Conservation (phyloP, 768 basidiomycete genomes). For the Chalciporus piperatus region DNA sequence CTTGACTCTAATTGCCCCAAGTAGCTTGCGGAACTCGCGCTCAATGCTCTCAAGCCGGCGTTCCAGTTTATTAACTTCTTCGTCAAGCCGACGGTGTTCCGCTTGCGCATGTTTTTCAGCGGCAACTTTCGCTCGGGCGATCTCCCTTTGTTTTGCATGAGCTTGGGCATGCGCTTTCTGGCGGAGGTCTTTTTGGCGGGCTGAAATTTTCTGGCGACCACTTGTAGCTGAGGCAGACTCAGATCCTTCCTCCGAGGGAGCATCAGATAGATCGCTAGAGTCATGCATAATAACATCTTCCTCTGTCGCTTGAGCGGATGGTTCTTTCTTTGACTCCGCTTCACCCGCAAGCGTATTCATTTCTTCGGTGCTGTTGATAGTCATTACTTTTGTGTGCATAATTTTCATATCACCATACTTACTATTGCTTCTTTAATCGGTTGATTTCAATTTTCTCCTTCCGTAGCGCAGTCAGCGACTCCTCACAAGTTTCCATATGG, state of each 20-base stretch:
- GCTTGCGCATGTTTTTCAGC: conserved; percentile 79
- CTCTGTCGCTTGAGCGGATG: conserved; percentile 37
- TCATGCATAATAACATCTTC: conserved; percentile 65
- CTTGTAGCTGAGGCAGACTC: conserved; percentile 52
- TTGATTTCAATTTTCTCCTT: conserved; percentile 97
- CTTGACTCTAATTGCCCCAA: conserved; percentile 81
- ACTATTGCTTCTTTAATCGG: conserved; percentile 85
- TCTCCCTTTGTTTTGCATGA: conserved; percentile 78
- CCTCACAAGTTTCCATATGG: conserved; percentile 89
- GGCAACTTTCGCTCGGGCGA: conserved; percentile 72
- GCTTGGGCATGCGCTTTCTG: conserved; percentile 51
- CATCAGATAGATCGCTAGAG: conserved; percentile 71
- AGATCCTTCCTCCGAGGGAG: conserved; percentile 57
- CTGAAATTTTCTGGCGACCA: conserved; percentile 40
- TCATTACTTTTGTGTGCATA: conserved; percentile 12
- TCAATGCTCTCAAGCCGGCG: conserved; percentile 83
- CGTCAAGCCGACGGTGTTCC: conserved; percentile 81
- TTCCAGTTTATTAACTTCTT: conserved; percentile 83
- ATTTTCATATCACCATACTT: conserved; percentile 34
- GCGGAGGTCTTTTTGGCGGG: conserved; percentile 51
- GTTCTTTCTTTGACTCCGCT: conserved; percentile 44
- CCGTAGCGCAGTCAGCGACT: conserved; percentile 84
- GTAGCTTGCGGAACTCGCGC: conserved; percentile 88
- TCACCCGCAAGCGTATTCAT: conserved; percentile 66
- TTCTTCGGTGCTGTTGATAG: conserved; percentile 58